Conservation (phyloP, 495 filamentous ascomycete genomes). For the Talaromyces proteolyticus region DNA sequence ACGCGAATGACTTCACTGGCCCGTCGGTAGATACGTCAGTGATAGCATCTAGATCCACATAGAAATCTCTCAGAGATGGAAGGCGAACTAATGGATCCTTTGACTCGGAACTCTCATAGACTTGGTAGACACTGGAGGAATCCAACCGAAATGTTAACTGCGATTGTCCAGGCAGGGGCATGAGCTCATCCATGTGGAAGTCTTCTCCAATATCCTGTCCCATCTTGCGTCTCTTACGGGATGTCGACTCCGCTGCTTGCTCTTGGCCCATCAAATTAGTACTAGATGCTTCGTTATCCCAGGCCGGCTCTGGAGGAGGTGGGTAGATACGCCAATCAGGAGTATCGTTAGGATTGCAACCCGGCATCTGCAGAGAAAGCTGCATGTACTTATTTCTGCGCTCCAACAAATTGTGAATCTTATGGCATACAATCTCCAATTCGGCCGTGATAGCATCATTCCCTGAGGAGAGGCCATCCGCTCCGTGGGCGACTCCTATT, state of each 20-base stretch:
- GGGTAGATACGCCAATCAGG: slow-evolving; percentile 86
- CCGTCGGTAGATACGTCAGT: slow-evolving; percentile 85
- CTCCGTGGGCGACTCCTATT: slow-evolving; percentile 37
- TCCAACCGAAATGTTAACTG: slow-evolving; percentile 72
- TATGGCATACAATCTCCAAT: slow-evolving; percentile 75
- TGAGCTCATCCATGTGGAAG: slow-evolving; percentile 73
- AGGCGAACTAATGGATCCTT: slow-evolving; percentile 68
- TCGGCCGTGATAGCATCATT: slow-evolving; percentile 74
- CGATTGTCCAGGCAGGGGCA: slow-evolving; percentile 62
- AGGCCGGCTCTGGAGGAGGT: slow-evolving; percentile 80
- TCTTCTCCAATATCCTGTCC: slow-evolving; percentile 89
- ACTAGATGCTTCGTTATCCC: too few species aligned
- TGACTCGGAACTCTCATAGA: slow-evolving; percentile 62
- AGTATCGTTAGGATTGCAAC: slow-evolving; percentile 82
- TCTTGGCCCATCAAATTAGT: too few species aligned
- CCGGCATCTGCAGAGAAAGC: slow-evolving; percentile 73
- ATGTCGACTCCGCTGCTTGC: slow-evolving; percentile 14
- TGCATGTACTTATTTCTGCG: slow-evolving; percentile 84
- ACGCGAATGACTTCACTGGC: slow-evolving; percentile 94
- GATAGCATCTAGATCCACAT: slow-evolving; percentile 87
- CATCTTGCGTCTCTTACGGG: slow-evolving; percentile 65
- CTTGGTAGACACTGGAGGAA: slow-evolving; percentile 81
- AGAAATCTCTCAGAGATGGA: slow-evolving; percentile 87
- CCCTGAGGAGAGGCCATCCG: slow-evolving; percentile 43
- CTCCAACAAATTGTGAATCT: slow-evolving; percentile 77